A percentile compares a stretch with the other conserved stretches of the same genome.
phyloP scores from a whole-genome alignment of 345 rosid species.

The Heritiera littoralis region DNA sequence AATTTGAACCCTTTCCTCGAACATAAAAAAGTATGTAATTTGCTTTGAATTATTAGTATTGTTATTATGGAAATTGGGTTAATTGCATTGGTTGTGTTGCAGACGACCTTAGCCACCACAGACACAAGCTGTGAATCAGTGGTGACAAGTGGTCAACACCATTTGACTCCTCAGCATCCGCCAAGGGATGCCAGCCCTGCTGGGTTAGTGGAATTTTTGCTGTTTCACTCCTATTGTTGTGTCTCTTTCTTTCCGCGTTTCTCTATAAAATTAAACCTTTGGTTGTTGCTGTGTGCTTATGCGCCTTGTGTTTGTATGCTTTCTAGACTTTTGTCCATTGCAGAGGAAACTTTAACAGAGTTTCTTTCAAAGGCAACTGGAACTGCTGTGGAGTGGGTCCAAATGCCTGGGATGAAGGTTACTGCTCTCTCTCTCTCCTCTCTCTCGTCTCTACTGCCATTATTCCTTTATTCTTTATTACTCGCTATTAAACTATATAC shows the following conservation, averaged over 20 bases:
- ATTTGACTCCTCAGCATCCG: conserved; percentile 70
- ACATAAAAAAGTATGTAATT: neutral
- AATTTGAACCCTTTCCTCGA: neutral
- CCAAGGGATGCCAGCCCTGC: conserved; percentile 91
- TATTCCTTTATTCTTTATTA: neutral
- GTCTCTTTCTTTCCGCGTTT: conserved; percentile 33
- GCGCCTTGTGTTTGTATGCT: conserved; percentile 20
- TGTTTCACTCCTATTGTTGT: conserved; percentile 15
- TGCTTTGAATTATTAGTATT: neutral
- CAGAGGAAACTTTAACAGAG: conserved; percentile 99
- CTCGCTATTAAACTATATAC: conserved; percentile 1
- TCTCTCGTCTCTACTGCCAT: conserved; percentile 6
- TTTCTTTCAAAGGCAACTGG: conserved; percentile 99
- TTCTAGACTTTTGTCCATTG: conserved; percentile 92
- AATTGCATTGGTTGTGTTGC: conserved; percentile 20
- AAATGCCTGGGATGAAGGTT: conserved; percentile 99
- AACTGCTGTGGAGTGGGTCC: conserved; percentile 99
- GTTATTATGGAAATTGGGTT: conserved; percentile 9
- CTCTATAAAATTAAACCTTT: conserved; percentile 22
- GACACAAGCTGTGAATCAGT: conserved; percentile 79
- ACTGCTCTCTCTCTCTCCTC: conserved; percentile 11
- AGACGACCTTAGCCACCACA: conserved; percentile 60
- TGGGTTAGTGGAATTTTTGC: conserved; percentile 52
- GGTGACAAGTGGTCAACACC: conserved; percentile 80
- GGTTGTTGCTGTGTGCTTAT: conserved; percentile 26